Evolutionary conservation across 176 grass and related monocot species (phyloP), one percentile per base, ranked within the genome.

Genomic region (Zizania latifolia): DNA sequence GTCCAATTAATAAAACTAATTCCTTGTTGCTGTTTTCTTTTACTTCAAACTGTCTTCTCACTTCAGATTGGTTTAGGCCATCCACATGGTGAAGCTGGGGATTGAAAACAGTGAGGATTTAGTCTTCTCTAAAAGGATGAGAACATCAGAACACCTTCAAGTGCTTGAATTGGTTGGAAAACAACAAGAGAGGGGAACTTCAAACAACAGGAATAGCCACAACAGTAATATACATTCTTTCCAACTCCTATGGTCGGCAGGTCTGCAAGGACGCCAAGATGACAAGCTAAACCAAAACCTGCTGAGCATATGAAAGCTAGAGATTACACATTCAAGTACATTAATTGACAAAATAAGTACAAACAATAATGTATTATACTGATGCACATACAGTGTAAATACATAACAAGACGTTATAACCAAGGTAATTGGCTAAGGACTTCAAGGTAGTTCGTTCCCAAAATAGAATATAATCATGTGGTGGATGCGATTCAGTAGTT

Each of bases 241-340:
- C n/a, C 89, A 72, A 98, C 78, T 10, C 94, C 91, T 35, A 98
- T 88, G 68, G 94, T 81, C 3, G 89, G 91, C 46, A 94, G 46
- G 55, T 88, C 75, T 72, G 84, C 91, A 69, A 94, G 88, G 48
- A 98, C 79, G 13, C 94, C 94, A 19, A 98, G 65, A 92, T 98
- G 94, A 72, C 88, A 98, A 71, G 94, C 94, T 78, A 98, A 92
- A 89, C 91, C 94, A 86, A 94, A 93, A 83, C 94, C 94, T 98
- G 88, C n/a, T 40, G 31, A 61, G 77, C 14, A 54, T 39, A 67
- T n/a, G 65, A n/a, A 78, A 23, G 19, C 48, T 41, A 72, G 31
- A 72, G 50, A 26, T 3, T 26, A 54, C 10, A 14, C 26, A 35
- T 41, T 39, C 10, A 50, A 21, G 75, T 11, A 78, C 7, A 32